These are phyloP conservation scores for Fusarium mangiferae DNA, from an alignment of 2,329 filamentous ascomycete species.

Conservation along the genomic window DNA sequence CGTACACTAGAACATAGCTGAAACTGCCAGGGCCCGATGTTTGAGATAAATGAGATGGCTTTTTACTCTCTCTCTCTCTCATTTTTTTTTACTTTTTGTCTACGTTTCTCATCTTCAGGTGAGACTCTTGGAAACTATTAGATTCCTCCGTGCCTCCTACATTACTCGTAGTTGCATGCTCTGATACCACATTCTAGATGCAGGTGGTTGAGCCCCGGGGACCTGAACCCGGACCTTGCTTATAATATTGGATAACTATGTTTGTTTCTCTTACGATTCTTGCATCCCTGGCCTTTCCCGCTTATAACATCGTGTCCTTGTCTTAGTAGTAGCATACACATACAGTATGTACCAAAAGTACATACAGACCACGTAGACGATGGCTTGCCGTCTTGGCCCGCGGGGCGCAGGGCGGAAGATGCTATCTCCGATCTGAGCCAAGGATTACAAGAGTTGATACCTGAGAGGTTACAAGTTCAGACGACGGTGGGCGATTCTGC, in stretches of 20 bases:
- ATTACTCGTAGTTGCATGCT: background rate
- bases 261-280: slow-evolving; percentile 15
- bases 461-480: slow-evolving; percentile 10
- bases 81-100: slow-evolving; percentile 8
- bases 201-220: background rate
- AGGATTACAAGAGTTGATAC: slow-evolving; percentile 14
- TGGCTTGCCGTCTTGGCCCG: slow-evolving; percentile 4
- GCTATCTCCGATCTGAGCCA: slow-evolving; percentile 16
- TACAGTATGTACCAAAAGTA: background rate
- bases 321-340: background rate
- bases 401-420: slow-evolving; percentile 17
- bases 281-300: background rate
- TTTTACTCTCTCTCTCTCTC: background rate
- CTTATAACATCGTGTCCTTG: slow-evolving; percentile 17
- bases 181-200: background rate
- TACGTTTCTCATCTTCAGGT: slow-evolving; percentile 6
- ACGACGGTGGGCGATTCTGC: background rate
- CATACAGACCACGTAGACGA: background rate
- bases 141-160: background rate
- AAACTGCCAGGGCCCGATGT: slow-evolving; percentile 20
- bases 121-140: background rate
- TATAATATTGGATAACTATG: background rate
- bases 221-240: slow-evolving; percentile 1
- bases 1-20: slow-evolving; percentile 23
- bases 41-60: slow-evolving; percentile 19